phyloP scores from a whole-genome alignment of 495 filamentous ascomycete genomes.

The Trichocladium antarcticum region DNA sequence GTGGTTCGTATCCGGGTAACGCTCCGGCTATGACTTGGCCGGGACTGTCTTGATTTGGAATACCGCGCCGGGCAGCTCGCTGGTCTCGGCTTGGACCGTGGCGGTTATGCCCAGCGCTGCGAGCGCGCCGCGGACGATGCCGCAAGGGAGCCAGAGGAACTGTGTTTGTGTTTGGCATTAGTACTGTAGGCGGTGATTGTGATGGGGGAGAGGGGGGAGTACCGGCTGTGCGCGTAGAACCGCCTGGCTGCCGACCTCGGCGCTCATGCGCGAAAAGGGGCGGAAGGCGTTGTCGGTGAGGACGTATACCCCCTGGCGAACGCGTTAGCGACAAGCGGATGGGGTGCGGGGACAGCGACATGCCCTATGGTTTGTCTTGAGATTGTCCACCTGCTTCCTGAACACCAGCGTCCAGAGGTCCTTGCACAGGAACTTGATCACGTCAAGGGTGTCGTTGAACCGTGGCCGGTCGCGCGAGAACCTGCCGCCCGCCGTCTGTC shows the following conservation, averaged over 20 bases:
- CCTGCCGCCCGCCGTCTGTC: constrained; percentile 34
- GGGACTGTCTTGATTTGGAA: constrained; percentile 91
- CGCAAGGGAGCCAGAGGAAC: constrained; percentile 93
- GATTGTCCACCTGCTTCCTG: constrained; percentile 92
- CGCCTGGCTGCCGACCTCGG: constrained; percentile 58
- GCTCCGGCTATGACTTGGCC: constrained; percentile 33
- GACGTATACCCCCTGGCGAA: constrained; percentile 73
- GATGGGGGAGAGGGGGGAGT: constrained; percentile 23
- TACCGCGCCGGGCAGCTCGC: constrained; percentile 73
- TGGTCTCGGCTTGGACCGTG: constrained; percentile 78
- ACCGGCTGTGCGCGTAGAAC: constrained; percentile 71
- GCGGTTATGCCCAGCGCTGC: constrained; percentile 84
- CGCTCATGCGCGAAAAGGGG: constrained; percentile 77
- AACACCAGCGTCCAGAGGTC: constrained; percentile 92
- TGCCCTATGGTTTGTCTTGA: constrained; percentile 95
- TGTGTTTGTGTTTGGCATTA: constrained; percentile 19
- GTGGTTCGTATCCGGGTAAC: too few relatives aligned
- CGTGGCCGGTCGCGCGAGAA: constrained; percentile 81
- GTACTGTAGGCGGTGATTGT: constrained; percentile 2
- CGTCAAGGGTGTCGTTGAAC: constrained; percentile 75
- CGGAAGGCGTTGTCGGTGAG: constrained; percentile 89
- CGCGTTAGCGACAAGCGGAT: background rate
- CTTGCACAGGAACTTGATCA: constrained; percentile 97
- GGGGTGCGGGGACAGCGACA: constrained; percentile 7
- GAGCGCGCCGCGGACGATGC: constrained; percentile 77